A percentile compares a stretch with the other conserved stretches of the same genome.
Conservation (phyloP, 345 rosid genomes). For the Eucalyptus pauciflora region DNA sequence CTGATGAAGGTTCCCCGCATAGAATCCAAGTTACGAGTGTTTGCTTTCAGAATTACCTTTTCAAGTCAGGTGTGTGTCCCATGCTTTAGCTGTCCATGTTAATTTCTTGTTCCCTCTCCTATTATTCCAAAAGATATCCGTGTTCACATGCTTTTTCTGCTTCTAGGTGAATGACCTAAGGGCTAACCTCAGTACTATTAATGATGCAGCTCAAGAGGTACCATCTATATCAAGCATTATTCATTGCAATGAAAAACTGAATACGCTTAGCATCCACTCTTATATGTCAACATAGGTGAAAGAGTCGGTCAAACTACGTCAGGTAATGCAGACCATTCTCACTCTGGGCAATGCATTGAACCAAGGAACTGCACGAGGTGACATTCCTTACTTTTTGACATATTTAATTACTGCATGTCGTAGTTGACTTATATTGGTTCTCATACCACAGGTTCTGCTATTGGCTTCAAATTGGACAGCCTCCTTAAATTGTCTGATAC, state of each 20-base stretch:
- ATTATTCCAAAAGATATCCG: not conserved
- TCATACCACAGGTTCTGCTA: constrained; percentile 69
- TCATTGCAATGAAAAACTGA: not conserved
- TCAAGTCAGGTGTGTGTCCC: constrained; percentile 55
- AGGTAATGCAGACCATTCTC: constrained; percentile 95
- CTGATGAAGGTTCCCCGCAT: constrained; percentile 95
- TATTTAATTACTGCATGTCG: not conserved
- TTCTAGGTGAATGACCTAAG: constrained; percentile 76
- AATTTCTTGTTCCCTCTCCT: not conserved
- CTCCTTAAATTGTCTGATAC: constrained; percentile 95
- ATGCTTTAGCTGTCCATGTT: not conserved
- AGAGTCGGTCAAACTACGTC: constrained; percentile 85
- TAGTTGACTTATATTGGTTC: not conserved
- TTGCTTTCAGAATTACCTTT: constrained; percentile 89
- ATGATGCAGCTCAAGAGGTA: constrained; percentile 79
- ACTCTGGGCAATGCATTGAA: constrained; percentile 96
- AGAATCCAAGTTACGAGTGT: constrained; percentile 90
- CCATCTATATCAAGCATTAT: not conserved
- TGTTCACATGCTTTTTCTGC: not conserved
- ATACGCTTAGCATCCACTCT: not conserved
- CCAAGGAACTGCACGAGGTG: constrained; percentile 98
- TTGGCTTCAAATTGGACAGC: constrained; percentile 96
- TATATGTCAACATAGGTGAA: constrained; percentile 48
- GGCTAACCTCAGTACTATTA: constrained; percentile 52
- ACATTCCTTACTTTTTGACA: not conserved